phyloP scores from a whole-genome alignment of 164 flowering plant genomes.

The Houttuynia cordata region DNA sequence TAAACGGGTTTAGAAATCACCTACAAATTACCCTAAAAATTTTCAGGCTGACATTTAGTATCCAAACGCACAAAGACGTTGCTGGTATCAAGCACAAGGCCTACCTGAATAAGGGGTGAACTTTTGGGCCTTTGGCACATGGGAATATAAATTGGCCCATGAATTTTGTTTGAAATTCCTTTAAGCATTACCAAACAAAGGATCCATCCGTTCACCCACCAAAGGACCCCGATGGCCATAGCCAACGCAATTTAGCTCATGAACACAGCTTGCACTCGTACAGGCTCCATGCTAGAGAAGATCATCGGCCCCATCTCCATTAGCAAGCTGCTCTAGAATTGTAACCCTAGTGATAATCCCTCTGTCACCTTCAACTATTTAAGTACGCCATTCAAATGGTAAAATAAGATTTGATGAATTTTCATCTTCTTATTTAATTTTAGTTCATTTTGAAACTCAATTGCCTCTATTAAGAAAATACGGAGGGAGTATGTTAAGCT shows the following conservation, averaged over 20 bases:
- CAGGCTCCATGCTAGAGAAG: conserved; percentile 41
- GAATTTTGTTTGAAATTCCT: not conserved
- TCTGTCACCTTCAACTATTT: conserved; percentile 24
- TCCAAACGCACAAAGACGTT: too few species aligned
- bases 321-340: conserved; percentile 39
- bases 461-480: too few species aligned
- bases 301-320: conserved; percentile 16
- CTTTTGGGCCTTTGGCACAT: not conserved
- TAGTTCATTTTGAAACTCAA: too few species aligned
- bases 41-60: too few species aligned
- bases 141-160: not conserved
- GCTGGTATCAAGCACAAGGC: too few species aligned
- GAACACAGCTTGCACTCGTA: conserved; percentile 5
- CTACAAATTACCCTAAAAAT: too few species aligned
- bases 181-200: not conserved
- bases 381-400: too few species aligned
- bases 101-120: too few species aligned
- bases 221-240: conserved; percentile 27
- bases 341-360: conserved; percentile 31
- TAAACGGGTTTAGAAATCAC: too few species aligned
- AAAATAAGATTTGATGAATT: too few species aligned
- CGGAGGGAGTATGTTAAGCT: too few species aligned
- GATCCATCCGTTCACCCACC: conserved; percentile 12
- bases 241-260: conserved; percentile 16
- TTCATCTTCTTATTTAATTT: too few species aligned